Evolutionary conservation across 805 yeast species (phyloP).

Genomic region (Sugiyamaella valdiviana): DNA sequence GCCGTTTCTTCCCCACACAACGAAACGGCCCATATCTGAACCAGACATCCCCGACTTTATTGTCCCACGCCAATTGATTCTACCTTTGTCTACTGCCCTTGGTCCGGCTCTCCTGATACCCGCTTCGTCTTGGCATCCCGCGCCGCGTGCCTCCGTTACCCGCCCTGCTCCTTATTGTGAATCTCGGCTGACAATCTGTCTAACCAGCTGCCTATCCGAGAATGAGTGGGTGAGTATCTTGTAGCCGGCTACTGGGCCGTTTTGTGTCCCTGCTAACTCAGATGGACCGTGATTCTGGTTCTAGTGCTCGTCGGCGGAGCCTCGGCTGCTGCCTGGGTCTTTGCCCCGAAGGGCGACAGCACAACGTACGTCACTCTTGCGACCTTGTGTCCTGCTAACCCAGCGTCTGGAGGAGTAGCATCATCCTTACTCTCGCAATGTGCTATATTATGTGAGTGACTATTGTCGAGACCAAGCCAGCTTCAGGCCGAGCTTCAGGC

Average conservation of each 20-base stretch:
- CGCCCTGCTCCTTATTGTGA: neutral
- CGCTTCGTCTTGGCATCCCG: too few species aligned
- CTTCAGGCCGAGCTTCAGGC: neutral
- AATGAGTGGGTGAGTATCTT: constrained; percentile 43
- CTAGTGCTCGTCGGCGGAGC: constrained; percentile 51
- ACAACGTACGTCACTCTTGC: constrained; percentile 46
- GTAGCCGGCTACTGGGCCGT: neutral
- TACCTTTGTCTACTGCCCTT: too few species aligned
- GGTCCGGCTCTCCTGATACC: too few species aligned
- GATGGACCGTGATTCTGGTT: constrained; percentile 66
- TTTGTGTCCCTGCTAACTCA: constrained; percentile 23
- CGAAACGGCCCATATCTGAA: too few species aligned
- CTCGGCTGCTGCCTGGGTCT: constrained; percentile 69
- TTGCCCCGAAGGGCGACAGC: constrained; percentile 73
- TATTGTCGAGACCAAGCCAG: neutral
- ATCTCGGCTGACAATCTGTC: neutral
- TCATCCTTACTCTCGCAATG: constrained; percentile 63
- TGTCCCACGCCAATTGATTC: too few species aligned
- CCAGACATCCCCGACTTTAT: too few species aligned
- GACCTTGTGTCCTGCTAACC: neutral
- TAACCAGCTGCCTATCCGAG: neutral
- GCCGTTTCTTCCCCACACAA: too few species aligned
- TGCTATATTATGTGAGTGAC: constrained; percentile 55
- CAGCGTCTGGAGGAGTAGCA: constrained; percentile 63
- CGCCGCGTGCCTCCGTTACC: neutral